phyloP scores from a whole-genome alignment of 345 rosid species.

The Linum usitatissimum region DNA sequence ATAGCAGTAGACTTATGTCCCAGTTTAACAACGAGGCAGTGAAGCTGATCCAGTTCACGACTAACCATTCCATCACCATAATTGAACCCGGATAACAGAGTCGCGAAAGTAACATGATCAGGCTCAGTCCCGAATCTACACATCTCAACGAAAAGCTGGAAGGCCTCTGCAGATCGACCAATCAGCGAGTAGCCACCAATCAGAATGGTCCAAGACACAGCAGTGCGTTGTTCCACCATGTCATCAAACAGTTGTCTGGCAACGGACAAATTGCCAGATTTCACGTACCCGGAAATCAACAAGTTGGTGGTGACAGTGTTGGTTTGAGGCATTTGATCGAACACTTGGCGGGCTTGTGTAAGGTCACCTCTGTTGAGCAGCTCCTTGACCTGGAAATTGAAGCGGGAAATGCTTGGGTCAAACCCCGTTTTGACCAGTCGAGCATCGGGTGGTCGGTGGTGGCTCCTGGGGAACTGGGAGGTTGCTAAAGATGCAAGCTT shows the following conservation, averaged over 20 bases:
- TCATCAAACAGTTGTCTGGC: slow-evolving; percentile 50
- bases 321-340: slow-evolving; percentile 59
- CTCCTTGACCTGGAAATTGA: slow-evolving; percentile 36
- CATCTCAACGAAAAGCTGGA: slow-evolving; percentile 50
- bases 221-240: slow-evolving; percentile 45
- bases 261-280: slow-evolving; percentile 32
- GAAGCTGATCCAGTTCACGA: slow-evolving; percentile 40
- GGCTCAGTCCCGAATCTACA: slow-evolving; percentile 30
- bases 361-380: slow-evolving; percentile 33
- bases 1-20: slow-evolving; percentile 35
- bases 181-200: slow-evolving; percentile 51
- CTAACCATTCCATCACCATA: slow-evolving; percentile 15
- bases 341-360: slow-evolving; percentile 50
- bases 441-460: slow-evolving; percentile 31
- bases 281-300: slow-evolving; percentile 58
- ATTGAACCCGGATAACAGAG: slow-evolving; percentile 53
- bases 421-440: slow-evolving; percentile 72
- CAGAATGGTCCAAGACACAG: slow-evolving; percentile 78
- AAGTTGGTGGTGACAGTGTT: slow-evolving; percentile 55
- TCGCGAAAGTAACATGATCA: slow-evolving; percentile 62
- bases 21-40: slow-evolving; percentile 40
- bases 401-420: slow-evolving; percentile 48
- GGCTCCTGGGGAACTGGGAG: slow-evolving; percentile 9
- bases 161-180: slow-evolving; percentile 39
- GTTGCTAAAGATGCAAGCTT: slow-evolving; percentile 15